Conservation (phyloP, 2,329 filamentous ascomycete genomes). For the Aspergillus proliferans region DNA sequence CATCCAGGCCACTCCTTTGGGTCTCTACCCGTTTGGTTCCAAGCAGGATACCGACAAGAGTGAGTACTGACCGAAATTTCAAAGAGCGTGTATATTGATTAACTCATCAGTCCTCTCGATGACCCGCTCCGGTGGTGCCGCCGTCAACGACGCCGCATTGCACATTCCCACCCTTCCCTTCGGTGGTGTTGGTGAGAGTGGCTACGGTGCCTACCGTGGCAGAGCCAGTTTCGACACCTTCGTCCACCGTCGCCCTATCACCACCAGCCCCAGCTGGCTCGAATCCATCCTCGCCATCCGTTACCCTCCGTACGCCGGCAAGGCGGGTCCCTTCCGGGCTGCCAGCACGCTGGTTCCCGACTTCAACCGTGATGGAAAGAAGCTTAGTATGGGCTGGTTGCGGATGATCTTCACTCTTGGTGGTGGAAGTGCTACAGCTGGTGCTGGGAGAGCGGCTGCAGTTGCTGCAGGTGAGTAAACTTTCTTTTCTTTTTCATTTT, state of each 20-base stretch:
- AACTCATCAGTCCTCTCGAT: conserved; percentile 48
- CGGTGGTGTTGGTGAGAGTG: conserved; percentile 75
- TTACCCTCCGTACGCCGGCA: conserved; percentile 57
- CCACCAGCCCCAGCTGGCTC: conserved; percentile 55
- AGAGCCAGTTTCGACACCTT: conserved; percentile 61
- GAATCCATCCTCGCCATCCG: conserved; percentile 52
- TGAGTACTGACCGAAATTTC: conserved; percentile 32
- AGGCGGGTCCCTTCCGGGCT: conserved; percentile 46
- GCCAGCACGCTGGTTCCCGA: conserved; percentile 51
- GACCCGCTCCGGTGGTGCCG: conserved; percentile 63
- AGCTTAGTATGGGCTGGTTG: conserved; percentile 34
- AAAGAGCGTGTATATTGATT: not conserved
- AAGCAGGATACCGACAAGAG: conserved; percentile 70
- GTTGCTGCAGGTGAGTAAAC: conserved; percentile 36
- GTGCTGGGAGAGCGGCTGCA: conserved; percentile 28
- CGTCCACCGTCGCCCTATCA: conserved; percentile 54
- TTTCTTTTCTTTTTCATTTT: conserved; percentile 1
- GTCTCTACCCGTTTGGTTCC: conserved; percentile 77
- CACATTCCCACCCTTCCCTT: conserved; percentile 71
- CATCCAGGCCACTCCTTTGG: conserved; percentile 76
- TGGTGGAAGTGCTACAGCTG: conserved; percentile 33
- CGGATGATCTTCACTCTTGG: conserved; percentile 36
- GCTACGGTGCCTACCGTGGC: conserved; percentile 71
- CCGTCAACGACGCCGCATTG: conserved; percentile 55
- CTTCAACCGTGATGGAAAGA: conserved; percentile 54